These are phyloP conservation scores for Haematococcus sp. DNA, from an alignment of 139 green algal genomes.

Conservation along the genomic window DNA sequence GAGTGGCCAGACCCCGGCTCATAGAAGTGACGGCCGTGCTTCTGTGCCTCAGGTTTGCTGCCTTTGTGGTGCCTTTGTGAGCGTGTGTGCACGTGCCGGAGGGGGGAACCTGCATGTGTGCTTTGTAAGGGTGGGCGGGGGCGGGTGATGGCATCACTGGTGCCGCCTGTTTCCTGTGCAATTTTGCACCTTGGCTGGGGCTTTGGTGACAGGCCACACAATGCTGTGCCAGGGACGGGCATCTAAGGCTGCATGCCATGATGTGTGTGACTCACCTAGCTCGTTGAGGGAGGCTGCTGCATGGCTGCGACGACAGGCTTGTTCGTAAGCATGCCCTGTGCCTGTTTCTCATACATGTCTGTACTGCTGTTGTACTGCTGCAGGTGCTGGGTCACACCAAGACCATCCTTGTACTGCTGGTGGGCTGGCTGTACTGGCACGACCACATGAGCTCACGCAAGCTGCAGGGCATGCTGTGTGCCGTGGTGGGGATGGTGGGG, in stretches of 20 bases:
- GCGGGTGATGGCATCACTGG: no score
- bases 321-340: neutral
- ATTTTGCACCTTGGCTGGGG: no score
- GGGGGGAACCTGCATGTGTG: neutral
- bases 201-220: no score
- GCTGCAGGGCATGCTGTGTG: slow-evolving; percentile 67
- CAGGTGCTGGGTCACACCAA: slow-evolving; percentile 88
- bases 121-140: no score
- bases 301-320: neutral
- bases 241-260: no score
- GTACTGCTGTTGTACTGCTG: neutral
- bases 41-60: no score
- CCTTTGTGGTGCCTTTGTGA: neutral
- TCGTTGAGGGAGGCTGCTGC: neutral
- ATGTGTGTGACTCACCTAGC: no score
- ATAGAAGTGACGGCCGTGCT: neutral
- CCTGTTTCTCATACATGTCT: no score
- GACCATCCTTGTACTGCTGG: slow-evolving; percentile 78
- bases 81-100: neutral
- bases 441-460: slow-evolving; percentile 65
- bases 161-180: no score
- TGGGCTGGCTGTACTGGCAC: slow-evolving; percentile 70
- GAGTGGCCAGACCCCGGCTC: slow-evolving; percentile 1
- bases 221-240: no score
- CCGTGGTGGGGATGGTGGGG: slow-evolving; percentile 75